Base-by-base conservation (phyloP, 768 basidiomycete species). In the Russula sp. region DNA sequence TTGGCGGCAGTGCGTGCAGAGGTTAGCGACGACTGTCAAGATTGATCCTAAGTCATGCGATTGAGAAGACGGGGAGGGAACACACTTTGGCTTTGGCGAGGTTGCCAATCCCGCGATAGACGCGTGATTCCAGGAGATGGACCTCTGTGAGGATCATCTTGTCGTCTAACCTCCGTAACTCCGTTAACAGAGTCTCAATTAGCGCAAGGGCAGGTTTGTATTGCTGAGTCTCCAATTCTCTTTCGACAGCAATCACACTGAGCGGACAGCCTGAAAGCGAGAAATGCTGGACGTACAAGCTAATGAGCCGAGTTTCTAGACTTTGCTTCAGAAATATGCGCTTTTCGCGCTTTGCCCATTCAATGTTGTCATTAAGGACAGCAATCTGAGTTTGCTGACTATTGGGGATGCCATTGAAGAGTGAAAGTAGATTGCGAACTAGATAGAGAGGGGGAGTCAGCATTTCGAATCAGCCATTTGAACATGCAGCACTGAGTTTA, bases 141-240 rank as follows among this genome's bases (percentile, higher is more conserved):
- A 98, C 94, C 72, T 98, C 96, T 3, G 95, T 98, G 35, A 99
- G 80, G 65, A 98, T 91, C 84, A 96, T 89, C 79, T 98, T 98
- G 77, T 98, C 97, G 73, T 99, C 96, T 32, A 99, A 78, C 31
- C 87, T 84, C 75, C 91, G 94, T 20, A 99, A 83, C 74, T 98
- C 97, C 1, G 87, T 87, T 39, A 98, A 80, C n/a, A 99, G 83
- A 0, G 80, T 78, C 64, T 95, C 94, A 66, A 98, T 94, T 55
- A 93, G 81, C 0, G 82, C 70, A 14, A 98, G 80, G 0, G 96
- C 94, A 0, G 84, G 81, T 69, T 89, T 86, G 78, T 84, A 91
- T 68, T 89, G 84, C 31, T 82, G 78, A 0, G 85, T 79, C 63
- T 94, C 91, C 31, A 97, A 80, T 70, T 90, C 84, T 5, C 87